phyloP scores from a whole-genome alignment of 2,329 filamentous ascomycete genomes.

The Fusarium sp. region DNA sequence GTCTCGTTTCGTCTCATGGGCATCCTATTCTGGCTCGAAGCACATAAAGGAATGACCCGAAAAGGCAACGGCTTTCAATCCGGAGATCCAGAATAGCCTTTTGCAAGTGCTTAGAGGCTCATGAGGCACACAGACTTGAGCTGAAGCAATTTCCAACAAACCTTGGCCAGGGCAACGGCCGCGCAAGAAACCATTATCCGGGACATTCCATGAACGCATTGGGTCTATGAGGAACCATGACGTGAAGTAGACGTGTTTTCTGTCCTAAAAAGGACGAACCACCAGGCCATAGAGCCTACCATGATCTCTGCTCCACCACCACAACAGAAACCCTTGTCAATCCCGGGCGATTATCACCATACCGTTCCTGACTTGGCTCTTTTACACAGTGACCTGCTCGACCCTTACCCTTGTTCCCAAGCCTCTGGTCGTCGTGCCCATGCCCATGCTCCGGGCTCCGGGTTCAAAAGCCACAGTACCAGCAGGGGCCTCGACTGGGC shows the following conservation, averaged over 20 bases:
- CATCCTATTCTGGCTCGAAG: conserved; percentile 29
- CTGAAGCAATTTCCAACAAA: conserved; percentile 20
- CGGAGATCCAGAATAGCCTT: conserved; percentile 24
- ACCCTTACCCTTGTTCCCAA: conserved; percentile 32
- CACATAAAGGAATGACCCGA: conserved; percentile 12
- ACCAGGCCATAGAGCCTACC: conserved; percentile 21
- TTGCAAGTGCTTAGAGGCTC: conserved; percentile 39
- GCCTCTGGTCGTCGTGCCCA: conserved; percentile 14
- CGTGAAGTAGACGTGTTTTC: conserved; percentile 33
- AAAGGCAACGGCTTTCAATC: conserved; percentile 24
- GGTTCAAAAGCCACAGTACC: conserved; percentile 21
- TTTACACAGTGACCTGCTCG: conserved; percentile 34
- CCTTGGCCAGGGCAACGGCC: not conserved
- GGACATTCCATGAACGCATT: conserved; percentile 26
- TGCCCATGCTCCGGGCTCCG: conserved; percentile 41
- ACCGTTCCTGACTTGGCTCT: conserved; percentile 50
- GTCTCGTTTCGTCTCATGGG: conserved; percentile 28
- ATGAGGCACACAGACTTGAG: conserved; percentile 6
- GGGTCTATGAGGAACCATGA: conserved; percentile 35
- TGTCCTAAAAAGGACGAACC: conserved; percentile 18
- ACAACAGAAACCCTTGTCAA: conserved; percentile 44
- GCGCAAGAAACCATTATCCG: conserved; percentile 7
- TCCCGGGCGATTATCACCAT: conserved; percentile 48
- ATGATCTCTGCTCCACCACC: conserved; percentile 42
- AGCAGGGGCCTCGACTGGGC: conserved; percentile 26